Percentiles rank a stretch among this genome's conserved stretches.
Conservation (phyloP, 2,329 filamentous ascomycete species). For the Colletotrichum sp. region DNA sequence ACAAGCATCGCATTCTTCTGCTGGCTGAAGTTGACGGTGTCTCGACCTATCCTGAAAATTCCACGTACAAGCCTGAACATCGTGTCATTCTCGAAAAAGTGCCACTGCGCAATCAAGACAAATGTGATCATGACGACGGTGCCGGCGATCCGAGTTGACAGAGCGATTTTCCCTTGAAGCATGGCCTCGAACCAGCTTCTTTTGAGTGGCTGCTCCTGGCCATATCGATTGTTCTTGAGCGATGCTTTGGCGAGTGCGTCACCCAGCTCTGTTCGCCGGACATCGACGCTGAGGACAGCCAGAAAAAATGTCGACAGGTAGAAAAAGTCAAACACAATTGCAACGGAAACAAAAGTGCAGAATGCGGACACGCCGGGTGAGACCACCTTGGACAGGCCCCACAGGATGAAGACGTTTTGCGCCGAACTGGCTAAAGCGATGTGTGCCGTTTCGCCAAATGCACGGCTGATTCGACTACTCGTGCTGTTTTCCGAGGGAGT, state of each 20-base stretch:
- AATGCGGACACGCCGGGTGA: slow-evolving; percentile 76
- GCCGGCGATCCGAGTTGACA: slow-evolving; percentile 77
- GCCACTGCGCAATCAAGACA: slow-evolving; percentile 76
- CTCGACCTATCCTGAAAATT: slow-evolving; percentile 34
- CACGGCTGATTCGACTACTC: slow-evolving; percentile 72
- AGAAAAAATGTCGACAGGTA: slow-evolving; percentile 83
- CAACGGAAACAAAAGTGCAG: slow-evolving; percentile 77
- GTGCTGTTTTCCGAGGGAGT: slow-evolving; percentile 74
- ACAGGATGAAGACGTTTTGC: slow-evolving; percentile 73
- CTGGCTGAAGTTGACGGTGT: slow-evolving; percentile 26
- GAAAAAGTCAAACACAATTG: slow-evolving; percentile 78
- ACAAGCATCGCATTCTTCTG: slow-evolving; percentile 50
- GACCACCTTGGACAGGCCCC: slow-evolving; percentile 69
- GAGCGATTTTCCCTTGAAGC: slow-evolving; percentile 67
- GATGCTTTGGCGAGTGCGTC: slow-evolving; percentile 70
- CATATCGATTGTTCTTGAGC: slow-evolving; percentile 40
- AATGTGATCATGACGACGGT: slow-evolving; percentile 76
- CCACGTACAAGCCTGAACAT: slow-evolving; percentile 40
- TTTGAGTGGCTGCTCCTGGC: slow-evolving; percentile 34
- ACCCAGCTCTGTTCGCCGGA: slow-evolving; percentile 75
- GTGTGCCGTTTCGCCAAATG: slow-evolving; percentile 75
- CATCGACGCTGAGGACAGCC: slow-evolving; percentile 79
- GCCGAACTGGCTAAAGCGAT: slow-evolving; percentile 70
- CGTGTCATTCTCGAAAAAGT: slow-evolving; percentile 72
- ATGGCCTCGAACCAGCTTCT: slow-evolving; percentile 66